phyloP scores from a whole-genome alignment of 2,329 filamentous ascomycete species.

The Aspergillus sp. region DNA sequence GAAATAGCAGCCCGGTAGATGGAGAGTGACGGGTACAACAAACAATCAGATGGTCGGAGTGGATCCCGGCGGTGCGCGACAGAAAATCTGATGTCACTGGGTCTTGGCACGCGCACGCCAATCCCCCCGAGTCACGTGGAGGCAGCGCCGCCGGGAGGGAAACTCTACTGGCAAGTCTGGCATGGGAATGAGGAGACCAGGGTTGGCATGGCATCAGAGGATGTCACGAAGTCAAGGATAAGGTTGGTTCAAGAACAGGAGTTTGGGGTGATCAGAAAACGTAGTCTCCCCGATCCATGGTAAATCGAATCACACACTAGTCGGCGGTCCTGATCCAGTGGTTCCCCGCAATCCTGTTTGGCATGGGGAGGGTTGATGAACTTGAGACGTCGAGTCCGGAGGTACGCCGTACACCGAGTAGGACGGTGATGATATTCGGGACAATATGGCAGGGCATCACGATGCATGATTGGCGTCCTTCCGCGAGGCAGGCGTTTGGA shows the following conservation, averaged over 20 bases:
- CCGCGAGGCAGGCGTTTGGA: not conserved
- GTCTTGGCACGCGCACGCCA: too few species aligned
- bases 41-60: too few species aligned
- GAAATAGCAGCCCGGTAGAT: too few species aligned
- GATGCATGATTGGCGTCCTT: not conserved
- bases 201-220: not conserved
- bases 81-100: too few species aligned
- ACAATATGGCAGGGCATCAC: not conserved
- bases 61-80: too few species aligned
- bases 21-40: too few species aligned
- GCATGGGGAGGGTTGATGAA: too few species aligned
- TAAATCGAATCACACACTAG: constrained; percentile 8
- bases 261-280: too few species aligned
- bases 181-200: too few species aligned
- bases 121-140: too few species aligned
- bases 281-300: not conserved
- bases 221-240: not conserved
- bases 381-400: not conserved
- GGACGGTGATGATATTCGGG: not conserved
- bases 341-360: constrained; percentile 10
- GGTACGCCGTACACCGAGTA: not conserved
- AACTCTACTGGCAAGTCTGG: too few species aligned
- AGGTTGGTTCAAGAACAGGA: not conserved
- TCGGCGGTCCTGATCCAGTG: not conserved
- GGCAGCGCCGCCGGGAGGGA: too few species aligned